These are phyloP conservation scores for Dichomitus squalens DNA, from an alignment of 1,284 basidiomycete genomes.

Conservation along the genomic window DNA sequence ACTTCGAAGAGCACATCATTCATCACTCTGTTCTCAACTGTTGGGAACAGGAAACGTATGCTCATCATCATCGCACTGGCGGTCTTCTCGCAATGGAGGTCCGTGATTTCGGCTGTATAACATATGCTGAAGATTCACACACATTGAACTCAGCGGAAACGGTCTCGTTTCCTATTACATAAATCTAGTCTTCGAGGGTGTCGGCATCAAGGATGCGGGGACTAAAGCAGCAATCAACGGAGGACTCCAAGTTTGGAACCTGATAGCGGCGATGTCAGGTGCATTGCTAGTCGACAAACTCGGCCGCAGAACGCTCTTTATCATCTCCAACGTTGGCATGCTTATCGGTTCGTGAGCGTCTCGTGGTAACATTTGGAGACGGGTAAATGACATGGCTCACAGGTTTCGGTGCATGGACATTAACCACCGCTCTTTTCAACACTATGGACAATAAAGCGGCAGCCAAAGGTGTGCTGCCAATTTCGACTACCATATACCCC, in stretches of 20 bases:
- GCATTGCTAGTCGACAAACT: constrained; percentile 60
- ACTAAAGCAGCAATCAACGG: constrained; percentile 67
- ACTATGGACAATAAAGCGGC: constrained; percentile 47
- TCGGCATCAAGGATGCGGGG: constrained; percentile 52
- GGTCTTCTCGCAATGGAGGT: constrained; percentile 76
- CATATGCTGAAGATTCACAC: neutral
- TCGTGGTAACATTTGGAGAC: neutral
- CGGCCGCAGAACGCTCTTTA: constrained; percentile 64
- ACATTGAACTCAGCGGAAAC: constrained; percentile 47
- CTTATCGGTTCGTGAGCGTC: constrained; percentile 46
- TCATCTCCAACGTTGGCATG: constrained; percentile 69
- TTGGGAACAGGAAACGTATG: constrained; percentile 70
- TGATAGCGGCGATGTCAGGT: constrained; percentile 53
- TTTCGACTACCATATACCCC: too few species aligned
- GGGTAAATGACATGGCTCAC: neutral
- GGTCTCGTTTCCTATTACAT: constrained; percentile 72
- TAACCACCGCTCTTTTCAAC: constrained; percentile 61
- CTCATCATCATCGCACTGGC: constrained; percentile 67
- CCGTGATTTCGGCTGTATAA: constrained; percentile 14
- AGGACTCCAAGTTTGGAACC: constrained; percentile 52
- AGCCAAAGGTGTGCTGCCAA: constrained; percentile 48
- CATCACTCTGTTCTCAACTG: constrained; percentile 56
- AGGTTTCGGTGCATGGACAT: constrained; percentile 63
- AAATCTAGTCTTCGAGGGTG: constrained; percentile 61
- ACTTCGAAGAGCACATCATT: constrained; percentile 54